Percentiles rank a stretch among this genome's conserved stretches.
These are phyloP conservation scores for Cyclotella atomus DNA, from an alignment of 108 stramenopile species.

Conservation along the genomic window DNA sequence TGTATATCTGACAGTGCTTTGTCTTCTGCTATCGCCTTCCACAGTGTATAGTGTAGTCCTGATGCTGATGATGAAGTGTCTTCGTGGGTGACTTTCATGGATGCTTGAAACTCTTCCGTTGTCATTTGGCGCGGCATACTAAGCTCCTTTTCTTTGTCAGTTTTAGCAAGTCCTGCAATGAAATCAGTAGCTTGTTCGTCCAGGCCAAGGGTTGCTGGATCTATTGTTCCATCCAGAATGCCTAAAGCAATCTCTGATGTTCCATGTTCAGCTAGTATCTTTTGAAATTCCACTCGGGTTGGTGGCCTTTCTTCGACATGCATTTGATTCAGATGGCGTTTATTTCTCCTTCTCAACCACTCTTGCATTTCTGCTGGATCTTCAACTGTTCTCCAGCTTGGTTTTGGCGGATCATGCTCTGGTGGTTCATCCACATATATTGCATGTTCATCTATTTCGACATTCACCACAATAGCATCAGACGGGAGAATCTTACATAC, in stretches of 20 bases:
- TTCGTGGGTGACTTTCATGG: background rate
- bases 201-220: background rate
- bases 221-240: background rate
- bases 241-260: background rate
- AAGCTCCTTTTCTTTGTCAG: background rate
- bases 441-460: background rate
- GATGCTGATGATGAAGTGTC: background rate
- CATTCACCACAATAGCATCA: background rate
- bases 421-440: background rate
- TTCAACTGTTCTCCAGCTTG: background rate
- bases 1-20: background rate
- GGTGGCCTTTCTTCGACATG: background rate
- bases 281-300: background rate
- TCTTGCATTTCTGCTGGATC: background rate
- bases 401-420: background rate
- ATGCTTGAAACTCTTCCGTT: background rate
- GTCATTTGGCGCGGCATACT: background rate
- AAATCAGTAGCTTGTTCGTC: background rate
- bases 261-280: background rate
- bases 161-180: background rate
- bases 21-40: constrained; percentile 4
- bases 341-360: background rate
- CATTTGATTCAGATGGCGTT: constrained; percentile 1
- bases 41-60: background rate
- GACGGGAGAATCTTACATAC: background rate